phyloP scores from a whole-genome alignment of 2,329 filamentous ascomycete species.

The Hypoxylon sp. region DNA sequence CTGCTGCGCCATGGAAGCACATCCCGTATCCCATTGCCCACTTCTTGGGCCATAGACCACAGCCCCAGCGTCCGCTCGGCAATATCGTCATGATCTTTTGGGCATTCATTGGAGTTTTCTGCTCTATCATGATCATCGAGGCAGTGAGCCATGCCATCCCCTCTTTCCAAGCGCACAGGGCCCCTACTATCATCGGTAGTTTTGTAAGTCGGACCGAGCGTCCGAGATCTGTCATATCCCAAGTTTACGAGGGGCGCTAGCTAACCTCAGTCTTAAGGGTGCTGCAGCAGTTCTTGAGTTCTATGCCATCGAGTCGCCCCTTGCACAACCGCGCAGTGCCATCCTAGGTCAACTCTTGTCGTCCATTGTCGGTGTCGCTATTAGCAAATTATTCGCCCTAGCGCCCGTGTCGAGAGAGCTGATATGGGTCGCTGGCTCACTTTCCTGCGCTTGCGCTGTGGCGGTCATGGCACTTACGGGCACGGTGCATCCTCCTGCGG shows the following conservation, averaged over 20 bases:
- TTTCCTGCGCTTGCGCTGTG: conserved; percentile 75
- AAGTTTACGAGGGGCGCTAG: background rate
- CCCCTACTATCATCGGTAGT: conserved; percentile 76
- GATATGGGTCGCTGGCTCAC: conserved; percentile 75
- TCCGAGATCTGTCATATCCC: background rate
- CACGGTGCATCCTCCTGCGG: conserved; percentile 81
- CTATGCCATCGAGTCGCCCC: conserved; percentile 78
- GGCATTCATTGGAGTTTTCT: conserved; percentile 76
- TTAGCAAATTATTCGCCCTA: conserved; percentile 76
- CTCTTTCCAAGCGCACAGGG: conserved; percentile 64
- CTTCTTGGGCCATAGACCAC: conserved; percentile 75
- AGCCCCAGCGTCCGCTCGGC: conserved; percentile 61
- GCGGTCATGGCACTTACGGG: conserved; percentile 78
- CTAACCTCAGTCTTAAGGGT: conserved; percentile 63
- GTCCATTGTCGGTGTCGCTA: conserved; percentile 71
- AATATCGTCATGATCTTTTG: conserved; percentile 73
- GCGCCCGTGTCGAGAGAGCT: conserved; percentile 64
- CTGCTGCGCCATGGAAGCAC: conserved; percentile 73
- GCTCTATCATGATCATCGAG: conserved; percentile 72
- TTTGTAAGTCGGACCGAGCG: conserved; percentile 68
- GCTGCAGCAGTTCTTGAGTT: conserved; percentile 84
- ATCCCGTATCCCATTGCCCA: conserved; percentile 77
- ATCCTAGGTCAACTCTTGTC: conserved; percentile 77
- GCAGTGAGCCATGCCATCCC: conserved; percentile 69
- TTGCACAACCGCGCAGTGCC: conserved; percentile 80